Evolutionary conservation across 1,139 yeast species (phyloP), one percentile per base, ranked within the genome.

Genomic region (Geotrichum aggregatum): DNA sequence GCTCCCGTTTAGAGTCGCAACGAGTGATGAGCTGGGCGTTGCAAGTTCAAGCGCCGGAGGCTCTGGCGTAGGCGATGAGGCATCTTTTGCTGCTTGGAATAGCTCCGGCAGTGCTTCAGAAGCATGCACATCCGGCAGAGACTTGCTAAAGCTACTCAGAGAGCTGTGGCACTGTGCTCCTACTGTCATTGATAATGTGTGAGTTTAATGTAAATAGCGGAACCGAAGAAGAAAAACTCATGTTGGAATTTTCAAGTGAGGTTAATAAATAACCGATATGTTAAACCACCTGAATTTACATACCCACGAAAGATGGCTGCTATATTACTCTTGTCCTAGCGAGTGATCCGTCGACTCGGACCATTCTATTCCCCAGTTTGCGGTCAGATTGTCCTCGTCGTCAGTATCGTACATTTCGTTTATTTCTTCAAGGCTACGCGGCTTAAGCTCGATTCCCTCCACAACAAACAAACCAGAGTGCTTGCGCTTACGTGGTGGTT

Each of bases 321-420:
- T 24, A 24, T 24, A 5, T 24, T 24, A 24, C 28, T n/a, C 6
- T n/a, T 36, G 21, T 36, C 21, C 6, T 34, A 6, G 38, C 18
- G 14, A 10, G 14, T 34, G 10, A 6, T n/a, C 14, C 5, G 38
- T n/a, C 6, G 38, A 34, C 10, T 34, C 38, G 19, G 38, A n/a
- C 38, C 18, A 16, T 38, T 8, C 44, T 14, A 13, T 11, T 14
- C 26, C 26, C 16, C 21, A 21, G 14, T 5, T 19, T 14, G 22
- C 13, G 5, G 36, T 42, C 39, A 43, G 16, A 16, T 43, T 39
- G 36, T 43, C 47, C 14, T 43, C 47, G 31, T 43, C 47, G 28
- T 43, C 47, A 6, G 3, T 8, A 18, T 14, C 18, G 10, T 14
- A 22, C 38, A 33, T 22, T 16, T 21, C 44, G 13, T 43, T 14